A percentile compares a stretch with the other conserved stretches of the same genome.
Evolutionary conservation across 2,329 filamentous ascomycete genomes (phyloP).

Genomic region (Boeremia lycopersici): DNA sequence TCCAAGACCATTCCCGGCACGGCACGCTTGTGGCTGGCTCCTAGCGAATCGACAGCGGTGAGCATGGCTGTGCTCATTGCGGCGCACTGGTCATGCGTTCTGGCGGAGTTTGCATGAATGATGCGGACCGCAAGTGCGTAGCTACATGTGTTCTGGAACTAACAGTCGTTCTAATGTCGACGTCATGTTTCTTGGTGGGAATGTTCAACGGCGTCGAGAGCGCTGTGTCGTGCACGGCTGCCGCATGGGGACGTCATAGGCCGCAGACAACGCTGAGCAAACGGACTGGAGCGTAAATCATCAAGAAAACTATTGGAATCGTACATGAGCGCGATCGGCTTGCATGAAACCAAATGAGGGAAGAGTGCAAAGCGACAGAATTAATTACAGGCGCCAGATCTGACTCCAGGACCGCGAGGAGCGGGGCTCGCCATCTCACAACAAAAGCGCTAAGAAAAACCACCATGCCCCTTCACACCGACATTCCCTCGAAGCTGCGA

Average conservation of each 20-base stretch:
- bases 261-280: no score
- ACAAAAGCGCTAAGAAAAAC: not conserved
- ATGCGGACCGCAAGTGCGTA: not conserved
- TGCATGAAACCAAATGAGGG: not conserved
- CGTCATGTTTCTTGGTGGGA: slow-evolving; percentile 1
- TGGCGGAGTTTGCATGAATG: slow-evolving; percentile 13
- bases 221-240: not conserved
- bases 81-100: slow-evolving; percentile 19
- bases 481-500: no score
- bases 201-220: not conserved
- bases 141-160: slow-evolving; percentile 1
- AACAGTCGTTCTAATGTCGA: not conserved
- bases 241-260: not conserved
- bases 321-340: not conserved
- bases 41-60: slow-evolving; percentile 7
- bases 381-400: not conserved
- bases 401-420: not conserved
- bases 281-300: not conserved
- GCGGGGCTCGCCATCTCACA: not conserved
- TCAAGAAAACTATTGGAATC: not conserved
- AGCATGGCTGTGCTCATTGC: slow-evolving; percentile 16
- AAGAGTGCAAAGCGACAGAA: not conserved
- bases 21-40: slow-evolving; percentile 14
- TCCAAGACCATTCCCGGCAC: slow-evolving; percentile 13
- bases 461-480: no score